Evolutionary conservation across 345 rosid species (phyloP).

Genomic region (Atalantia buxifolia): DNA sequence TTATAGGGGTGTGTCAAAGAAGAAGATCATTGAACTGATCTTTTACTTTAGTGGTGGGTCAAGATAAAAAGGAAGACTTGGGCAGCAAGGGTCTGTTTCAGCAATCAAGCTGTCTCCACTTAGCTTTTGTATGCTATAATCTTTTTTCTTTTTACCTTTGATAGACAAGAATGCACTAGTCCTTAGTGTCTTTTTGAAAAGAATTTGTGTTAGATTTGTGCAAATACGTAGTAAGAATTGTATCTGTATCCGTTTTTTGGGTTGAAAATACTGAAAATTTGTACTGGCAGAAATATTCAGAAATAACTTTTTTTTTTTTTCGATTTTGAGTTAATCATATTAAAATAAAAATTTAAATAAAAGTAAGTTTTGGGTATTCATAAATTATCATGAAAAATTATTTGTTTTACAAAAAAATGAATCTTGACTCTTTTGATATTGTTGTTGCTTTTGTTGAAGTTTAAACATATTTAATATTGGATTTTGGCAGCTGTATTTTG

Average conservation of each 20-base stretch:
- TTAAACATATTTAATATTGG: neutral
- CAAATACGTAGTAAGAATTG: conserved; percentile 9
- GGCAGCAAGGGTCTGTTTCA: conserved; percentile 27
- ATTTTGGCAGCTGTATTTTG: neutral
- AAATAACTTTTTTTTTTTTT: too few species aligned
- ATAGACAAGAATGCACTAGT: conserved; percentile 15
- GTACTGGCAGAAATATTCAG: neutral
- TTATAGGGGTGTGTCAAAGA: conserved; percentile 1
- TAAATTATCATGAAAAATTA: too few species aligned
- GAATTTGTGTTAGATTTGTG: conserved; percentile 8
- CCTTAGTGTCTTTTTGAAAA: conserved; percentile 5
- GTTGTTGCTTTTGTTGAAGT: neutral
- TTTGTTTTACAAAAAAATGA: too few species aligned
- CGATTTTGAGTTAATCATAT: too few species aligned
- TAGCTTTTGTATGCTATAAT: conserved; percentile 14
- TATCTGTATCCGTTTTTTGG: neutral
- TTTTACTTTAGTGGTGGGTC: conserved; percentile 30
- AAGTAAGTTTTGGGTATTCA: too few species aligned
- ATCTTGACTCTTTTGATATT: neutral
- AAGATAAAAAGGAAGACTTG: conserved; percentile 13
- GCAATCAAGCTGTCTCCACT: conserved; percentile 37
- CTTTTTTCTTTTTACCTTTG: conserved; percentile 10
- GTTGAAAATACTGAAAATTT: conserved; percentile 1
- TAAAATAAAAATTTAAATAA: too few species aligned
- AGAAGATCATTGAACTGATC: neutral